These are phyloP conservation scores for Trichoderma citrinoviride DNA, from an alignment of 2,329 filamentous ascomycete genomes.

Conservation along the genomic window DNA sequence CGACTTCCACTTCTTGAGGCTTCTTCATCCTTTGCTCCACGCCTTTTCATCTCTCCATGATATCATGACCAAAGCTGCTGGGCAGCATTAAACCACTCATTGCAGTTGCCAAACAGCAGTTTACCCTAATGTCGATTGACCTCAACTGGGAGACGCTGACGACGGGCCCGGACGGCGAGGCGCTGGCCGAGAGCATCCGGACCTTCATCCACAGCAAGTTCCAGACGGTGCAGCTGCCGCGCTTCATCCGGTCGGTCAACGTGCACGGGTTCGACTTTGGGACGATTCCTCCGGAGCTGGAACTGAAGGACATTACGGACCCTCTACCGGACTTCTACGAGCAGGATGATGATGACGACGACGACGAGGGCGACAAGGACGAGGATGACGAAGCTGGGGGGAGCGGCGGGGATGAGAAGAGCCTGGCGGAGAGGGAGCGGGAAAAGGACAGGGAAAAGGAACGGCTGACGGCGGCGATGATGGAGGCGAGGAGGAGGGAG, in stretches of 20 bases:
- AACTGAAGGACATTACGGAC: constrained; percentile 95
- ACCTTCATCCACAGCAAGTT: constrained; percentile 95
- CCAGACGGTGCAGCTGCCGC: constrained; percentile 83
- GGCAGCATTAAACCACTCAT: background rate
- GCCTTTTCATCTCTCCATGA: background rate
- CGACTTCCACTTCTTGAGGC: background rate
- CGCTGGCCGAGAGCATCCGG: constrained; percentile 80
- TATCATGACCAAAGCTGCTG: background rate
- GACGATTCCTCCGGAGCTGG: constrained; percentile 73
- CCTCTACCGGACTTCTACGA: constrained; percentile 97
- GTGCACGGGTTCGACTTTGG: constrained; percentile 96
- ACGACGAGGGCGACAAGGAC: constrained; percentile 51
- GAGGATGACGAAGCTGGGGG: constrained; percentile 42
- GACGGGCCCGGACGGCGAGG: constrained; percentile 79
- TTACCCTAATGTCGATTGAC: constrained; percentile 82
- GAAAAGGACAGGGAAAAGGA: constrained; percentile 25
- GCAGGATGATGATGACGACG: constrained; percentile 60
- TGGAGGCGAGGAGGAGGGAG: constrained; percentile 11
- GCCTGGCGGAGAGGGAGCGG: constrained; percentile 24
- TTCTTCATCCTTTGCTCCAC: background rate
- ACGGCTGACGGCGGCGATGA: constrained; percentile 17
- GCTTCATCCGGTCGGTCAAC: constrained; percentile 94
- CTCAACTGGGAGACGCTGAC: constrained; percentile 95
- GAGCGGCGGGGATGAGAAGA: constrained; percentile 34
- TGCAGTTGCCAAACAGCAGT: background rate